Percentiles rank a stretch among this genome's conserved stretches.
These are phyloP conservation scores for Myxozyma vanderwaltii DNA, from an alignment of 805 yeast genomes.

Conservation along the genomic window DNA sequence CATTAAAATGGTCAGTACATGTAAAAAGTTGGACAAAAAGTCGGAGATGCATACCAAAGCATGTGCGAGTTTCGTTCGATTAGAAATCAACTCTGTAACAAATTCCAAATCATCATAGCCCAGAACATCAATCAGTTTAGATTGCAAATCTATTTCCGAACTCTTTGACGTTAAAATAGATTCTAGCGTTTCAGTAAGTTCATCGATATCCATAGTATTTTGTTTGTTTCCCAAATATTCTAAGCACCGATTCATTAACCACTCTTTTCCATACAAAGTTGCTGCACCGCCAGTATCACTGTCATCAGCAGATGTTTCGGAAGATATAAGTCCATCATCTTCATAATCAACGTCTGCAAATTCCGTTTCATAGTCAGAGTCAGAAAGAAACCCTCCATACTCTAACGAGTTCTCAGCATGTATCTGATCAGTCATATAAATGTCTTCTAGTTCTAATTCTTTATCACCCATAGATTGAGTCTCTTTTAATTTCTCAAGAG, in stretches of 20 bases:
- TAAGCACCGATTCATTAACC: slow-evolving; percentile 24
- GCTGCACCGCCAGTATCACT: not conserved
- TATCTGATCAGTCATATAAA: not conserved
- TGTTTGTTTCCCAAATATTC: slow-evolving; percentile 1
- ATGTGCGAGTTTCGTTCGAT: slow-evolving; percentile 35
- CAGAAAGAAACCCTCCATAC: slow-evolving; percentile 19
- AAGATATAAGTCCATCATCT: not conserved
- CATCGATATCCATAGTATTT: slow-evolving; percentile 21
- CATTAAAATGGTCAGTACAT: too few species aligned
- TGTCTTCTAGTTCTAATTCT: not conserved
- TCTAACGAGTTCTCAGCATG: not conserved
- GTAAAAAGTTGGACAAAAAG: not conserved
- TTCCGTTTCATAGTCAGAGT: slow-evolving; percentile 19
- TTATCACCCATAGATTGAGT: not conserved
- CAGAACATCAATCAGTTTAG: slow-evolving; percentile 70
- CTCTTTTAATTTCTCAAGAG: not conserved
- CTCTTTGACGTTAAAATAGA: not conserved
- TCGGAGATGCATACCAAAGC: slow-evolving; percentile 1
- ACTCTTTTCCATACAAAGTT: slow-evolving; percentile 9
- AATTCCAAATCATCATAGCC: slow-evolving; percentile 87
- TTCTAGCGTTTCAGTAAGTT: slow-evolving; percentile 22
- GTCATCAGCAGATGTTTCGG: slow-evolving; percentile 12
- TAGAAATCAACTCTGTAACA: slow-evolving; percentile 61
- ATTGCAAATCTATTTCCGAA: slow-evolving; percentile 56
- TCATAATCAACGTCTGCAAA: slow-evolving; percentile 7